These are phyloP conservation scores for Candida coquimbonensis DNA, from an alignment of 805 yeast species.

Conservation along the genomic window DNA sequence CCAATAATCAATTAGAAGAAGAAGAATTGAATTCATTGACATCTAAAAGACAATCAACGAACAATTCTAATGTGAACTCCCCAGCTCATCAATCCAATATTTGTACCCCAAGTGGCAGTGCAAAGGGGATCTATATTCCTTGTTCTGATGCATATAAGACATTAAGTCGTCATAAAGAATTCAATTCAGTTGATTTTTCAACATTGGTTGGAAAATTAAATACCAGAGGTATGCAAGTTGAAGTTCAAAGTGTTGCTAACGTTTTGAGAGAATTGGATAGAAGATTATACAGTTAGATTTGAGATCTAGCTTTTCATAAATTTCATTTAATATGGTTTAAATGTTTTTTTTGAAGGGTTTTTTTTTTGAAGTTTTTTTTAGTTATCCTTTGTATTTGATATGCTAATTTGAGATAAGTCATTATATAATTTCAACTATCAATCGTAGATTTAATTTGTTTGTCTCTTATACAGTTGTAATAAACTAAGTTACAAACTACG, in stretches of 20 bases:
- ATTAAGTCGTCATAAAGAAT: slow-evolving; percentile 72
- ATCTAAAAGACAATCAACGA: background rate
- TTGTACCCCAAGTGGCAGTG: slow-evolving; percentile 6
- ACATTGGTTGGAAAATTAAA: slow-evolving; percentile 67
- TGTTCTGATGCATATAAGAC: slow-evolving; percentile 89
- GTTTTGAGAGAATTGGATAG: slow-evolving; percentile 77
- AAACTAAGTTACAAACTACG: too few relatives aligned
- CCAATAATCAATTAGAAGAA: slow-evolving; percentile 9
- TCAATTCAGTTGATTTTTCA: slow-evolving; percentile 65
- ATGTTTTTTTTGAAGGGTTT: background rate
- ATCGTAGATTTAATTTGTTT: too few relatives aligned
- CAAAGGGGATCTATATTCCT: slow-evolving; percentile 59
- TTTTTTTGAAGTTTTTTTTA: background rate
- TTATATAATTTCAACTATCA: too few relatives aligned
- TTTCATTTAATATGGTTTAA: background rate
- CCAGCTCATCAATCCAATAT: slow-evolving; percentile 1
- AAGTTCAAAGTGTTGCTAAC: slow-evolving; percentile 84
- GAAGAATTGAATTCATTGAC: slow-evolving; percentile 21
- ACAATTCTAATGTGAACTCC: slow-evolving; percentile 5
- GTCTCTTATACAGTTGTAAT: too few relatives aligned
- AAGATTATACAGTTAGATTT: slow-evolving; percentile 17
- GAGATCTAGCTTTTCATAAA: background rate
- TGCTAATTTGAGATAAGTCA: too few relatives aligned
- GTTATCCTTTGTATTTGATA: too few relatives aligned
- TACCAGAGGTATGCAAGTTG: slow-evolving; percentile 84